Conservation (phyloP, 2,329 filamentous ascomycete genomes). For the Alternaria hordeiaustralica region DNA sequence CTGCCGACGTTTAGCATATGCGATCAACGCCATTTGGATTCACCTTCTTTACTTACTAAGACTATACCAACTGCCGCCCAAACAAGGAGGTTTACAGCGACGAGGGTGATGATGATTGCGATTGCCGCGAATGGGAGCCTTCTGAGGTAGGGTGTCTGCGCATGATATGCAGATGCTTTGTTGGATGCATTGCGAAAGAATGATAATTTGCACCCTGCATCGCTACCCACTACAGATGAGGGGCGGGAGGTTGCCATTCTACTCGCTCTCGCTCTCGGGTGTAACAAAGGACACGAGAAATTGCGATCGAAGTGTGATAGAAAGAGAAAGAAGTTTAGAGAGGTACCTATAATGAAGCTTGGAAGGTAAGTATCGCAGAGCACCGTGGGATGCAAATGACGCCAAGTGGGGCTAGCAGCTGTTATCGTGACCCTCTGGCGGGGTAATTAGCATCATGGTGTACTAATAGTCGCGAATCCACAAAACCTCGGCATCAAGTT, state of each 20-base stretch:
- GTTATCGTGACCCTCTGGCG: slow-evolving; percentile 23
- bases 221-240: slow-evolving; percentile 12
- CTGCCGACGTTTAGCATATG: slow-evolving; percentile 16
- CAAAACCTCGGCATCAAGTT: not conserved
- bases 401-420: slow-evolving; percentile 24
- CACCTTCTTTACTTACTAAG: slow-evolving; percentile 51
- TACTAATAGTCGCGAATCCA: slow-evolving; percentile 15
- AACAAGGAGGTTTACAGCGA: slow-evolving; percentile 61
- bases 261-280: not conserved
- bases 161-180: slow-evolving; percentile 56
- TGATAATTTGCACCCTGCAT: slow-evolving; percentile 24
- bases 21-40: not conserved
- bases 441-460: slow-evolving; percentile 23
- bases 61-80: slow-evolving; percentile 66
- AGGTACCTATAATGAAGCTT: not conserved
- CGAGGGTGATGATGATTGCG: slow-evolving; percentile 62
- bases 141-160: slow-evolving; percentile 61
- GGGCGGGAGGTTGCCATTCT: slow-evolving; percentile 21
- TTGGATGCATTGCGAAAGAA: slow-evolving; percentile 30
- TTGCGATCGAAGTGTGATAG: not conserved
- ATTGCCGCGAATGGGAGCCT: slow-evolving; percentile 64
- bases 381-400: slow-evolving; percentile 21
- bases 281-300: not conserved
- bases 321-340: not conserved
- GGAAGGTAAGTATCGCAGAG: not conserved